A percentile compares a stretch with the other conserved stretches of the same genome.
Evolutionary conservation across 345 rosid species (phyloP).

Genomic region (Sonneratia alba): DNA sequence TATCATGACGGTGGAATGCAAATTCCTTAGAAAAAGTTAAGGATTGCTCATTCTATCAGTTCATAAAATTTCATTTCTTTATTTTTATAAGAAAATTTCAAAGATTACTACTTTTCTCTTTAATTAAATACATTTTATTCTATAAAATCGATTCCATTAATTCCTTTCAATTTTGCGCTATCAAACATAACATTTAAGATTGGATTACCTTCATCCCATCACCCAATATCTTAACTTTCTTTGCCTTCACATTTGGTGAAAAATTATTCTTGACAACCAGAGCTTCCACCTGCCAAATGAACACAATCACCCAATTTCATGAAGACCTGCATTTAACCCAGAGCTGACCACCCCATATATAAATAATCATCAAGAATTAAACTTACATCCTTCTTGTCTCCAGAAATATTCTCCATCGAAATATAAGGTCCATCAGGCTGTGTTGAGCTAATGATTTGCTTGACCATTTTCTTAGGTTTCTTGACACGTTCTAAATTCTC

Average conservation of each 20-base stretch:
- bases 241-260: constrained; percentile 44
- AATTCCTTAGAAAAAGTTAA: no score
- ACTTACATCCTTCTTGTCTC: constrained; percentile 57
- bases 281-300: constrained; percentile 51
- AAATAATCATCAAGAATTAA: neutral
- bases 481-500: constrained; percentile 39
- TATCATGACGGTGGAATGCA: no score
- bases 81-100: no score
- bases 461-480: constrained; percentile 37
- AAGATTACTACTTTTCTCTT: no score
- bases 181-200: neutral
- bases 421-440: constrained; percentile 34
- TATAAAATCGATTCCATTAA: no score
- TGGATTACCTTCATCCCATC: constrained; percentile 62
- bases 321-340: neutral
- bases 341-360: neutral
- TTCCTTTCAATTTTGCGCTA: no score
- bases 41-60: no score
- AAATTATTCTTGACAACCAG: constrained; percentile 31
- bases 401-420: constrained; percentile 28
- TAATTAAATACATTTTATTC: no score
- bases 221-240: constrained; percentile 68
- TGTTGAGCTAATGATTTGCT: constrained; percentile 22
- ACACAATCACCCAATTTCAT: neutral
- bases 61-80: no score